These are phyloP conservation scores for Entomortierella chlamydospora DNA, from an alignment of 192 early-diverging fungal species.

Conservation along the genomic window DNA sequence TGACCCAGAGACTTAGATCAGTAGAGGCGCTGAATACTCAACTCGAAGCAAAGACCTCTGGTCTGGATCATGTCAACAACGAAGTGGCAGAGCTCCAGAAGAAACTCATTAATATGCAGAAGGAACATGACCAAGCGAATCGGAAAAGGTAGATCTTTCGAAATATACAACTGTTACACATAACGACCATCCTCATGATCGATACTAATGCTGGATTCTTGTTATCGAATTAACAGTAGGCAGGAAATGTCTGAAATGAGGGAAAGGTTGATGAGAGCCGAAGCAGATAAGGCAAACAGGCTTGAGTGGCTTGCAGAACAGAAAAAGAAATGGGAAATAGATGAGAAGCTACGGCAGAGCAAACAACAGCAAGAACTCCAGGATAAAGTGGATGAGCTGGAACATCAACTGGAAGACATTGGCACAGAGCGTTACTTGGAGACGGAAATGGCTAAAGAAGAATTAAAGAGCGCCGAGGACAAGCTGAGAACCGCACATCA, in stretches of 20 bases:
- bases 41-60: conserved; percentile 8
- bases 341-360: neutral
- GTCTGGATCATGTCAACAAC: neutral
- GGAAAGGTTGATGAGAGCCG: conserved; percentile 12
- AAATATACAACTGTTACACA: too few species aligned
- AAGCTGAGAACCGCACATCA: neutral
- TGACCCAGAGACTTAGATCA: neutral
- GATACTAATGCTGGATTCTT: neutral
- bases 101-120: conserved; percentile 10
- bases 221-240: neutral
- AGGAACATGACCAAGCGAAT: conserved; percentile 12
- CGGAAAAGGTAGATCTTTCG: conserved; percentile 8
- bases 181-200: too few species aligned
- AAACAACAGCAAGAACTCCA: conserved; percentile 6
- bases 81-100: conserved; percentile 10
- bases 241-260: conserved; percentile 10
- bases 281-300: conserved; percentile 9
- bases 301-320: conserved; percentile 10
- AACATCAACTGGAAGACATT: conserved; percentile 17
- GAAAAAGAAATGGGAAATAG: conserved; percentile 17
- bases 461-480: conserved; percentile 11
- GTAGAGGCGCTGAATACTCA: conserved; percentile 23
- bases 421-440: conserved; percentile 31
- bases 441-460: conserved; percentile 21
- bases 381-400: conserved; percentile 12